Conservation (phyloP, 1,284 basidiomycete species). For the Fomitopsis pinicola region DNA sequence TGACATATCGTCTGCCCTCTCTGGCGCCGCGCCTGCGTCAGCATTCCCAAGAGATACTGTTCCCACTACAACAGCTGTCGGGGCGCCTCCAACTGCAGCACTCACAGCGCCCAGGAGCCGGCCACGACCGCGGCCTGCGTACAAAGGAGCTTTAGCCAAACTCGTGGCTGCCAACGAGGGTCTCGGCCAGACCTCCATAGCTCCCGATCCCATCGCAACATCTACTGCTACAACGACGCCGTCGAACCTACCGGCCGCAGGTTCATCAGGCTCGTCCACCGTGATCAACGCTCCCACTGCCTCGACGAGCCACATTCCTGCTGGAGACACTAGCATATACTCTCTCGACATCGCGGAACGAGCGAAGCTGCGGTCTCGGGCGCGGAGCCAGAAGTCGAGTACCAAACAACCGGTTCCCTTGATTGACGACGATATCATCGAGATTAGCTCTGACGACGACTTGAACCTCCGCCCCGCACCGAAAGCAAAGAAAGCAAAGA, state of each 20-base stretch:
- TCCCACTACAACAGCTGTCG: not conserved
- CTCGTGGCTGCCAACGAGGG: not conserved
- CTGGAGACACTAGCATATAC: conserved; percentile 2
- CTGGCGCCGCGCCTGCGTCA: not conserved
- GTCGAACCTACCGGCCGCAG: not conserved
- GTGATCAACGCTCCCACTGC: conserved; percentile 4
- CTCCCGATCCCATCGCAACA: conserved; percentile 8
- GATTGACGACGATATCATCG: conserved; percentile 22
- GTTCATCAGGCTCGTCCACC: not conserved
- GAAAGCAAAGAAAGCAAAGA: conserved; percentile 9
- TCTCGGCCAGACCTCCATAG: conserved; percentile 8
- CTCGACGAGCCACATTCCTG: not conserved
- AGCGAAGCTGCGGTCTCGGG: conserved; percentile 37
- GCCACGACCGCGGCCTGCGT: conserved; percentile 21
- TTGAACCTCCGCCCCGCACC: conserved; percentile 14
- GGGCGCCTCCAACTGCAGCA: not conserved
- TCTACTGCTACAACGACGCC: not conserved
- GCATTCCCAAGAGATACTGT: not conserved
- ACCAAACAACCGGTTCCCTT: conserved; percentile 7
- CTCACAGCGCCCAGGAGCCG: conserved; percentile 3
- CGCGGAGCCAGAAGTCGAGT: conserved; percentile 23
- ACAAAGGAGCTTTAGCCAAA: conserved; percentile 11
- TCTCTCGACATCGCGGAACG: conserved; percentile 40
- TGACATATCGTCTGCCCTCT: not conserved
- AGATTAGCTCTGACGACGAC: conserved; percentile 28